phyloP scores from a whole-genome alignment of 73 alveolate species.

The Paramecium pentaurelia region DNA sequence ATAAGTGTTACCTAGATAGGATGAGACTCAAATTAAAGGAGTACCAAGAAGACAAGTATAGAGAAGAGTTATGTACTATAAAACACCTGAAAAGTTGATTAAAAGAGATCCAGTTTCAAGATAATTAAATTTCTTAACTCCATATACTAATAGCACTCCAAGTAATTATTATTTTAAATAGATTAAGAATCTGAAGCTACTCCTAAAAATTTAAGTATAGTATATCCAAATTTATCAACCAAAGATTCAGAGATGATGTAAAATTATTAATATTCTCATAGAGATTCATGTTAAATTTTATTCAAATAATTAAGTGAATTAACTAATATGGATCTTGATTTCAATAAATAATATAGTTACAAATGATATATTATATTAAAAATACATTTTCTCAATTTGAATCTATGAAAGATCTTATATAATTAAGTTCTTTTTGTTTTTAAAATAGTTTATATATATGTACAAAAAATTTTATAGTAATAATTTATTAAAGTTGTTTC shows the following conservation, averaged over 20 bases:
- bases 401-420: neutral
- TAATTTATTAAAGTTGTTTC: too few species aligned
- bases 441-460: neutral
- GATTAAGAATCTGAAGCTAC: neutral
- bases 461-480: too few species aligned
- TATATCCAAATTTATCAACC: neutral
- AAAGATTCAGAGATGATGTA: neutral
- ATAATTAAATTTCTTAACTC: slow-evolving; percentile 4
- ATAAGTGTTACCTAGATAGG: neutral
- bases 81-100: slow-evolving; percentile 27
- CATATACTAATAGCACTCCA: neutral
- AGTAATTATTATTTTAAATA: neutral
- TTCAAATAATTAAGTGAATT: slow-evolving; percentile 28
- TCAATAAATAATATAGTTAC: slow-evolving; percentile 28
- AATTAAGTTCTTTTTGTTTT: neutral
- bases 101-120: slow-evolving; percentile 37
- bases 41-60: slow-evolving; percentile 8
- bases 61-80: neutral
- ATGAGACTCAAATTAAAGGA: slow-evolving; percentile 26
- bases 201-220: neutral
- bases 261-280: neutral
- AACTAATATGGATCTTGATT: slow-evolving; percentile 8
- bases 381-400: neutral
- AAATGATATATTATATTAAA: neutral
- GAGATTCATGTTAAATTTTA: neutral